Percentiles rank a stretch among this genome's conserved stretches.
Conservation (phyloP, 2,329 filamentous ascomycete genomes). For the Ceratocystis diversiconidia region DNA sequence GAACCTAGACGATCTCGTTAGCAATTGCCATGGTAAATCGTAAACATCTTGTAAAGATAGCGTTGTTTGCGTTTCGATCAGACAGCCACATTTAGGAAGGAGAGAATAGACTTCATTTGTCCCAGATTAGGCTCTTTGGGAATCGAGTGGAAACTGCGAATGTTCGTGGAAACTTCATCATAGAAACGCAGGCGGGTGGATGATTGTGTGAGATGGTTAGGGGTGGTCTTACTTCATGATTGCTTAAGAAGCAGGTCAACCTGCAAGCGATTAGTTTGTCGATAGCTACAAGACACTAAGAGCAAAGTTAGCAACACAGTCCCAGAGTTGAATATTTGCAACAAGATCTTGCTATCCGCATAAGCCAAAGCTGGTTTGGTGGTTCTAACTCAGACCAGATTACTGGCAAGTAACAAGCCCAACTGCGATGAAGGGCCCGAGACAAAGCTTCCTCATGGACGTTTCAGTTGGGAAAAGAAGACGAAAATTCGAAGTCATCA, state of each 20-base stretch:
- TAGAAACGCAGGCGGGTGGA: conserved; percentile 23
- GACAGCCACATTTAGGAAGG: conserved; percentile 52
- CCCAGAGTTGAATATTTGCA: conserved; percentile 18
- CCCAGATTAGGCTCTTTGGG: conserved; percentile 52
- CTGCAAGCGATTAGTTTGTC: conserved; percentile 5
- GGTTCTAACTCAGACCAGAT: conserved; percentile 51
- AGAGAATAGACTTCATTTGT: conserved; percentile 55
- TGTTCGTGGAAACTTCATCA: conserved; percentile 64
- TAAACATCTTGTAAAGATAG: background rate
- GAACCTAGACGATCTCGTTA: conserved; percentile 5
- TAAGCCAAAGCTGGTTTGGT: conserved; percentile 15
- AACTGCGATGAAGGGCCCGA: conserved; percentile 44
- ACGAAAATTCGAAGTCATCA: conserved; percentile 62
- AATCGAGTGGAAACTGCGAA: conserved; percentile 86
- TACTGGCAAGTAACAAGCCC: conserved; percentile 83
- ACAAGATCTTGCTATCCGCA: conserved; percentile 6
- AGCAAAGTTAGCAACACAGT: conserved; percentile 6
- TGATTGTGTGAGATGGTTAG: background rate
- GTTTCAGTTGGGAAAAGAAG: conserved; percentile 85
- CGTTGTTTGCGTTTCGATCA: conserved; percentile 31
- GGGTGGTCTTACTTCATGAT: conserved; percentile 6
- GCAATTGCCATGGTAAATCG: background rate
- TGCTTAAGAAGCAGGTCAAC: background rate
- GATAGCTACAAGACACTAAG: background rate
- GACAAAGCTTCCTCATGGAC: conserved; percentile 66